Percentiles rank a stretch among this genome's conserved stretches.
Evolutionary conservation across 2,329 filamentous ascomycete species (phyloP).

Genomic region (Stachybotrys elegans): DNA sequence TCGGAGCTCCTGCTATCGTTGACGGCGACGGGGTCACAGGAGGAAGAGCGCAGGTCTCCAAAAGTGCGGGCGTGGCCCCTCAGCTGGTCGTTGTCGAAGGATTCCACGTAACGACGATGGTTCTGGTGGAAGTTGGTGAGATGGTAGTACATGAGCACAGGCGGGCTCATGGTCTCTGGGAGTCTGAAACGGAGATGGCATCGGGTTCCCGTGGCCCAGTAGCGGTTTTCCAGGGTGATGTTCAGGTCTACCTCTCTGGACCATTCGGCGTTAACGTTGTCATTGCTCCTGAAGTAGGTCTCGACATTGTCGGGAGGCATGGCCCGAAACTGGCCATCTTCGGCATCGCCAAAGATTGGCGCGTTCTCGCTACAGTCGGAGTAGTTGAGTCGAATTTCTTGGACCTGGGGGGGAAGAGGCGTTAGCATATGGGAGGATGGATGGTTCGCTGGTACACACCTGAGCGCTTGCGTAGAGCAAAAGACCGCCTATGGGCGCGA

Average conservation of each 20-base stretch:
- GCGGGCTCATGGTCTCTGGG: conserved; percentile 71
- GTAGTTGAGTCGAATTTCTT: conserved; percentile 90
- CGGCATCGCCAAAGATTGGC: conserved; percentile 27
- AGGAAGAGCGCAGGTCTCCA: conserved; percentile 57
- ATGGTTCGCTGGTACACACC: conserved; percentile 39
- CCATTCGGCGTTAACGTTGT: conserved; percentile 37
- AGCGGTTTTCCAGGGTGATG: conserved; percentile 33
- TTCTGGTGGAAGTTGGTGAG: conserved; percentile 99
- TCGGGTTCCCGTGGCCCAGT: conserved; percentile 34
- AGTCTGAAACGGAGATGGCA: conserved; percentile 78
- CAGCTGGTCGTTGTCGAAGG: conserved; percentile 77
- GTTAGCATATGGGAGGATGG: conserved; percentile 7
- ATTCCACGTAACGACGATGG: conserved; percentile 91
- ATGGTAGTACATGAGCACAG: conserved; percentile 90
- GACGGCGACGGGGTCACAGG: conserved; percentile 69
- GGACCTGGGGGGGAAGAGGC: conserved; percentile 54
- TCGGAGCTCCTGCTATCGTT: conserved; percentile 40
- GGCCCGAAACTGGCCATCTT: conserved; percentile 22
- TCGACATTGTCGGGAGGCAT: conserved; percentile 57
- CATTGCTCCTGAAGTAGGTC: conserved; percentile 65
- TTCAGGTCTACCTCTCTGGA: conserved; percentile 31
- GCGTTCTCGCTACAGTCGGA: conserved; percentile 65
- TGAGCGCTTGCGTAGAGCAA: conserved; percentile 80
- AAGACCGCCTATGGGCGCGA: conserved; percentile 85
- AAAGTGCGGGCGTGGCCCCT: conserved; percentile 61